Conservation (phyloP, 176 grass and related monocot genomes). For the Puccinellia tenuiflora region DNA sequence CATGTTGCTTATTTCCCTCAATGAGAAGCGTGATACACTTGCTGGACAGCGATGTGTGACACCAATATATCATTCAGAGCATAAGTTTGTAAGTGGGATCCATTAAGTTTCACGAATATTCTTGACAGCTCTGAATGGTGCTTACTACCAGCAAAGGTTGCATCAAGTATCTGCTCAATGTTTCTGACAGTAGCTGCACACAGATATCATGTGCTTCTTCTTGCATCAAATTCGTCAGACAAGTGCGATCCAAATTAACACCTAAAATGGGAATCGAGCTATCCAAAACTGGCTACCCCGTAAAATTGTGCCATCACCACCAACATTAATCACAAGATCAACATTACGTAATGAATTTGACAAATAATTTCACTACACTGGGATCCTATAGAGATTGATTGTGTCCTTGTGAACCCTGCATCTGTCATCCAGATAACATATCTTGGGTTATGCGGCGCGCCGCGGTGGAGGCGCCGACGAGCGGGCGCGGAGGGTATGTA, state of each 20-base stretch:
- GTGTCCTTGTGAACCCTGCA: constrained; percentile 74
- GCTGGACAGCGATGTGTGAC: constrained; percentile 82
- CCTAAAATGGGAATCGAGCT: constrained; percentile 71
- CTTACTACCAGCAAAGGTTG: constrained; percentile 53
- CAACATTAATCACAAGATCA: constrained; percentile 79
- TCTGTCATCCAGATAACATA: constrained; percentile 67
- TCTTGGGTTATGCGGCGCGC: constrained; percentile 47
- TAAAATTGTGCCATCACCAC: constrained; percentile 83
- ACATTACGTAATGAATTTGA: constrained; percentile 50
- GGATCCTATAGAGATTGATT: constrained; percentile 50
- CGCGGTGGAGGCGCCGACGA: neutral
- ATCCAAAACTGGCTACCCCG: constrained; percentile 69
- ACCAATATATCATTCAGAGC: constrained; percentile 90
- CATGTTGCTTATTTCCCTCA: constrained; percentile 58
- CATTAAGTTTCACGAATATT: constrained; percentile 67
- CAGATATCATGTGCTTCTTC: constrained; percentile 87
- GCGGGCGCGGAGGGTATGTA: constrained; percentile 44
- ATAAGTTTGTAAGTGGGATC: constrained; percentile 42
- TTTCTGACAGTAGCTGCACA: constrained; percentile 66
- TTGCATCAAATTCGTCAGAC: constrained; percentile 81
- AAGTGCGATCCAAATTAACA: constrained; percentile 89
- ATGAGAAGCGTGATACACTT: constrained; percentile 91
- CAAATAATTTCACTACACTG: constrained; percentile 56
- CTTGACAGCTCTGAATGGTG: constrained; percentile 55
- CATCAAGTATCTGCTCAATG: too few relatives aligned